Evolutionary conservation across 495 filamentous ascomycete species (phyloP).

Genomic region (Penicillium paxilli): DNA sequence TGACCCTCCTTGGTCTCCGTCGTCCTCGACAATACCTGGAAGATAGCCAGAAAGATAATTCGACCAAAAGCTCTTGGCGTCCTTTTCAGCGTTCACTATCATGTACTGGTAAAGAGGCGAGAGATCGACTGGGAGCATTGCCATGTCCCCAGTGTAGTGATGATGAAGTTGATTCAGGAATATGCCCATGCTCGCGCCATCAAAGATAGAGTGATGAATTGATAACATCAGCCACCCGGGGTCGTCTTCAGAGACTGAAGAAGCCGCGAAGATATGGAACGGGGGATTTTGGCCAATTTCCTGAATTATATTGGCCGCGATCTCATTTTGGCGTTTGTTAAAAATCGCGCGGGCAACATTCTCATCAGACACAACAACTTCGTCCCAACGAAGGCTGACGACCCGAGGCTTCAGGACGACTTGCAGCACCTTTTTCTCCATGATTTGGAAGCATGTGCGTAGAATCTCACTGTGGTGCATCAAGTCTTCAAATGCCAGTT

Average conservation of each 20-base stretch:
- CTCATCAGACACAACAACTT: conserved; percentile 7
- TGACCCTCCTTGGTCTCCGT: not conserved
- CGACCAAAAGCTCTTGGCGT: not conserved
- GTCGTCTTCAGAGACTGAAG: not conserved
- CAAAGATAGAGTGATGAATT: conserved; percentile 67
- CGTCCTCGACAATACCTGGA: not conserved
- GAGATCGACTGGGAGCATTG: not conserved
- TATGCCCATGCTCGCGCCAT: conserved; percentile 49
- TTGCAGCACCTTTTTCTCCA: conserved; percentile 57
- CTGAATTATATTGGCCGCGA: conserved; percentile 14
- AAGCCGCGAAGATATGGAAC: not conserved
- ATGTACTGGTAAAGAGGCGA: not conserved
- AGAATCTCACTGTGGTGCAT: conserved; percentile 64
- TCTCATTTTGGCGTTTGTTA: conserved; percentile 4
- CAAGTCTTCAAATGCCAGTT: conserved; percentile 47
- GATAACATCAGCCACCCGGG: conserved; percentile 18
- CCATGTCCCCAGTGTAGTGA: conserved; percentile 6
- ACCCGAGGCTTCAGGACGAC: conserved; percentile 43
- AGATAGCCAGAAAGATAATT: not conserved
- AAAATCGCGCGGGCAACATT: conserved; percentile 1
- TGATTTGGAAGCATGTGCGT: conserved; percentile 61
- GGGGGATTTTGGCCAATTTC: conserved; percentile 14
- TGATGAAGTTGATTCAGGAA: conserved; percentile 11
- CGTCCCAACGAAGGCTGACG: conserved; percentile 7
- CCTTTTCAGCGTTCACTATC: not conserved